Percentiles rank a stretch among this genome's conserved stretches.
These are phyloP conservation scores for Phialophora verrucosa DNA, from an alignment of 2,329 filamentous ascomycete genomes.

Conservation along the genomic window DNA sequence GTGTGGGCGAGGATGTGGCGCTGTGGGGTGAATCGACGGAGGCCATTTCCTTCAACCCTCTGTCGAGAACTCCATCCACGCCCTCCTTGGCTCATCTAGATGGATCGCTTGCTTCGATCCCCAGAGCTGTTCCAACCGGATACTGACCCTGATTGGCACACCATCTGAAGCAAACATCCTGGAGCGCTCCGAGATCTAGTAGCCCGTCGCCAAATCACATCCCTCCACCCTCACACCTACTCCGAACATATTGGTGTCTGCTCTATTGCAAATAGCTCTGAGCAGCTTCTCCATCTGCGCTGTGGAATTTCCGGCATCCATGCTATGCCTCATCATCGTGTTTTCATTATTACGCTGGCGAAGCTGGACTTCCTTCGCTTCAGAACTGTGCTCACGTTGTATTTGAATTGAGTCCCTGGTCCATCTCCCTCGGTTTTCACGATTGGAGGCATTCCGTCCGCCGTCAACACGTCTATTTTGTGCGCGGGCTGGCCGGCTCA, in stretches of 20 bases:
- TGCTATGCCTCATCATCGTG: constrained; percentile 12
- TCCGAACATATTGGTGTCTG: constrained; percentile 9
- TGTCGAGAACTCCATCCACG: constrained; percentile 8
- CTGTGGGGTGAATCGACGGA: constrained; percentile 22
- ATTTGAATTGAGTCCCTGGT: background rate
- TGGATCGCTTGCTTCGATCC: constrained; percentile 5
- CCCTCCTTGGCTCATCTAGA: constrained; percentile 6
- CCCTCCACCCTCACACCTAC: constrained; percentile 13
- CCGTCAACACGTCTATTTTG: background rate
- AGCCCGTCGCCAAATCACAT: constrained; percentile 13
- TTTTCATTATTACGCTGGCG: background rate
- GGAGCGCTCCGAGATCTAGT: constrained; percentile 14
- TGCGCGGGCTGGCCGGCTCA: background rate
- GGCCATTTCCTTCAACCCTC: constrained; percentile 8
- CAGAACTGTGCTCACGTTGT: background rate
- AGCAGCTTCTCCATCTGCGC: constrained; percentile 9
- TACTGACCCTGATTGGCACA: constrained; percentile 21
- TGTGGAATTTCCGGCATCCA: constrained; percentile 11
- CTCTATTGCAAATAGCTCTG: constrained; percentile 6
- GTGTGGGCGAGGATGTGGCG: constrained; percentile 4
- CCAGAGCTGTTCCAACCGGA: constrained; percentile 5
- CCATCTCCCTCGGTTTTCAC: background rate
- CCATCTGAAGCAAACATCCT: constrained; percentile 21
- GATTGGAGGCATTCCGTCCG: background rate
- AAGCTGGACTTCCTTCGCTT: background rate